These are phyloP conservation scores for Penicillium longicatenatum DNA, from an alignment of 495 filamentous ascomycete genomes.

Conservation along the genomic window DNA sequence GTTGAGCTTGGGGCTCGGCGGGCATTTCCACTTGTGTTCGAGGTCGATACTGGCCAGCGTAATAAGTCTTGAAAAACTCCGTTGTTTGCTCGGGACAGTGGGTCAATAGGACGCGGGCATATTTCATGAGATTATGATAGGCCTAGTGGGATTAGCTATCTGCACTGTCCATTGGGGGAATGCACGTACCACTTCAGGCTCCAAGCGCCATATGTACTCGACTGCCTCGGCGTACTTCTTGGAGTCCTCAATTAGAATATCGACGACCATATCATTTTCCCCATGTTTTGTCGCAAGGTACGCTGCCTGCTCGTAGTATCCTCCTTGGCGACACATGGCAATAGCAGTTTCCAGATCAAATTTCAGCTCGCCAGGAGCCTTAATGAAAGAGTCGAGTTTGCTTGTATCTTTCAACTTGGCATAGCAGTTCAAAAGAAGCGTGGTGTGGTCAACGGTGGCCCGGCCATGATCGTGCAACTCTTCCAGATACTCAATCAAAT, in stretches of 20 bases:
- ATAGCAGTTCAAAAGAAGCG: slow-evolving; percentile 92
- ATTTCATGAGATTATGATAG: slow-evolving; percentile 91
- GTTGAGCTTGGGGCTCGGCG: slow-evolving; percentile 54
- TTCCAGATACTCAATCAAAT: slow-evolving; percentile 96
- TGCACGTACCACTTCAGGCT: slow-evolving; percentile 71
- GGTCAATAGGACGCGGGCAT: slow-evolving; percentile 84
- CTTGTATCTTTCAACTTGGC: slow-evolving; percentile 95
- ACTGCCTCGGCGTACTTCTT: slow-evolving; percentile 86
- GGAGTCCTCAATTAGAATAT: slow-evolving; percentile 93
- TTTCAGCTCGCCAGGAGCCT: slow-evolving; percentile 89
- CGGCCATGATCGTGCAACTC: slow-evolving; percentile 92
- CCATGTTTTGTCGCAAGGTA: slow-evolving; percentile 93
- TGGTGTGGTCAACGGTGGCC: slow-evolving; percentile 96
- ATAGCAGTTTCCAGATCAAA: slow-evolving; percentile 98
- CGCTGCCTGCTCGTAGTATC: slow-evolving; percentile 96
- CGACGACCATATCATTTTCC: slow-evolving; percentile 90
- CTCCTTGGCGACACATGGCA: slow-evolving; percentile 94
- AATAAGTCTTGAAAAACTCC: slow-evolving; percentile 87
- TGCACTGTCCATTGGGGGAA: background rate
- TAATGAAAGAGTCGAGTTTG: slow-evolving; percentile 95
- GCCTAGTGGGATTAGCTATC: slow-evolving; percentile 50
- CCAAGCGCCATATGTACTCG: slow-evolving; percentile 85
- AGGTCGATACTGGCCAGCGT: slow-evolving; percentile 79
- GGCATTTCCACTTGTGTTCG: slow-evolving; percentile 62
- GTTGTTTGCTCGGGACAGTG: slow-evolving; percentile 81